Evolutionary conservation across 2,329 filamentous ascomycete species (phyloP), one percentile per base, ranked within the genome.

Genomic region (Clarireedia sp.): DNA sequence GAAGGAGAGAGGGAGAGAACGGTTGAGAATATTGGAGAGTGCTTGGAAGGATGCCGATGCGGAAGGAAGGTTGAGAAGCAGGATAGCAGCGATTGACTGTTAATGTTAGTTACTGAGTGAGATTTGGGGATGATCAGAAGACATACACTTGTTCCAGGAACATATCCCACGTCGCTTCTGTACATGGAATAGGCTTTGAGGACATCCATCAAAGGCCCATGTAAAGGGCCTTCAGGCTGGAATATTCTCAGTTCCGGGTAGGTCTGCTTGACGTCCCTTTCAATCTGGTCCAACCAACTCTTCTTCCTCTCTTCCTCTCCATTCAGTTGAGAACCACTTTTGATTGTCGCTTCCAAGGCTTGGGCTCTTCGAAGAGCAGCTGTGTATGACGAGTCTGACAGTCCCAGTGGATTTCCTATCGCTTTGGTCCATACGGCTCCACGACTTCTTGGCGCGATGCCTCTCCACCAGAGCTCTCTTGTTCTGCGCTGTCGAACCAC

Each of bases 161-260:
- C 78, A 65, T 90, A 90, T 59, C 88, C 87, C 64, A 92, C 86
- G 67, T 94, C 89, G 62, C 83, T 86, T 58, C 89, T 80, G 70
- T 94, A 94, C 80, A 90, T 87, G 54, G 84, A 78, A 70, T 92
- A 92, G 6, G 89, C 89, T 64, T 83, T 83, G 58, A 92, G 75
- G 9, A 94, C 81, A 66, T 92, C 83, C 17, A 86, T 74, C 29
- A 94, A 73, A 38, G 79, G 76, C 56, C 82, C 74, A 66, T 91
- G 81, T 10, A 91, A 73, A 1, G 87, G 86, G 12, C 66, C 68
- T 37, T 63, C 66, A 8, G 58, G 58, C 49, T 63, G 64, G 67
- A 91, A 92, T 66, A 91, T 87, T 62, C 81, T 81, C 46, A 90
- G 72, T 55, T 90, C 86, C 2, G 79, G 78, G 75, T 86, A 91